phyloP scores from a whole-genome alignment of 2,329 filamentous ascomycete species.

The Verticillium nubilum region DNA sequence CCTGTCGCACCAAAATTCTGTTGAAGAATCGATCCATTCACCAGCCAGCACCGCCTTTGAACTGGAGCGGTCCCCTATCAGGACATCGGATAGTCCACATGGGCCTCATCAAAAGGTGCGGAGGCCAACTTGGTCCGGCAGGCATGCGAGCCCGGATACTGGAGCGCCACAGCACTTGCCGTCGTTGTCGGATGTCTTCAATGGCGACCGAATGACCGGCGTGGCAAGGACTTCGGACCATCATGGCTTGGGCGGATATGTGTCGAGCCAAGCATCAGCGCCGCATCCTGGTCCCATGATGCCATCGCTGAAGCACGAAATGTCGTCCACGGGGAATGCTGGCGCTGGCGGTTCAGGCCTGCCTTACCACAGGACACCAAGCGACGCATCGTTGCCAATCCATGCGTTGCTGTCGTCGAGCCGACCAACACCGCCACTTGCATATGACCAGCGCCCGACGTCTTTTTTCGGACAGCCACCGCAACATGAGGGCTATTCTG shows the following conservation, averaged over 20 bases:
- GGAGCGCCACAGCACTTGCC: constrained; percentile 32
- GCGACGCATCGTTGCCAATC: constrained; percentile 48
- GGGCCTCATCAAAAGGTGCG: neutral
- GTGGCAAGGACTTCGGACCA: constrained; percentile 8
- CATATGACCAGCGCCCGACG: constrained; percentile 11
- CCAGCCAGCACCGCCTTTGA: constrained; percentile 34
- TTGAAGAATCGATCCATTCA: constrained; percentile 39
- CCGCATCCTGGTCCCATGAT: constrained; percentile 8
- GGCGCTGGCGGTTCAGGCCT: constrained; percentile 25
- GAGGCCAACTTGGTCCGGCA: constrained; percentile 10
- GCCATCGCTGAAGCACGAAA: constrained; percentile 39
- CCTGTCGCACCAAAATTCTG: constrained; percentile 27
- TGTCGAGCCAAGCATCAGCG: neutral
- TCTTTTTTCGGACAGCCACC: constrained; percentile 3
- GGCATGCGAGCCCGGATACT: constrained; percentile 1
- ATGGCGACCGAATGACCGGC: constrained; percentile 22
- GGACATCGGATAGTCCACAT: constrained; percentile 7
- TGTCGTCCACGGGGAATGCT: constrained; percentile 37
- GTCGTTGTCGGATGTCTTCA: constrained; percentile 42
- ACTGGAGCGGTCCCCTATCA: constrained; percentile 3
- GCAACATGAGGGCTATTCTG: neutral
- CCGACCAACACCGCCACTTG: constrained; percentile 20
- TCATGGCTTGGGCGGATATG: constrained; percentile 2
- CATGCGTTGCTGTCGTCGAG: constrained; percentile 45
- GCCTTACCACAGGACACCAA: constrained; percentile 34